Evolutionary conservation across 106 monocot species (phyloP).

Genomic region (Vanilla planifolia): DNA sequence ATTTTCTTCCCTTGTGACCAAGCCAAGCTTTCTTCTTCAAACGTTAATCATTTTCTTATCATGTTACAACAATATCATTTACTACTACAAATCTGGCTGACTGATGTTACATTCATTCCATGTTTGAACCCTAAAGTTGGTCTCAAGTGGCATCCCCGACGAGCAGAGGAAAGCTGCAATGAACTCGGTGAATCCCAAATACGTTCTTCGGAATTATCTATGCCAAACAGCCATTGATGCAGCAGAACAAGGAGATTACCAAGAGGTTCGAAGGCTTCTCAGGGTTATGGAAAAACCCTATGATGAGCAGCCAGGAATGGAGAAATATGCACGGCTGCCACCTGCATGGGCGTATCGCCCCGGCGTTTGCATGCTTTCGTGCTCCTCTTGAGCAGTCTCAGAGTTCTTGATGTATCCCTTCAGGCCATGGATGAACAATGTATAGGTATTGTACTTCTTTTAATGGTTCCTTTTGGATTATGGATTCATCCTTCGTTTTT

Average conservation of each 20-base stretch:
- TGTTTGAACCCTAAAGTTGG: slow-evolving; percentile 35
- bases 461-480: too few species aligned
- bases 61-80: too few species aligned
- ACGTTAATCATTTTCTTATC: too few species aligned
- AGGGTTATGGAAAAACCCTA: slow-evolving; percentile 76
- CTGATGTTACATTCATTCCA: too few species aligned
- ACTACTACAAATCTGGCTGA: too few species aligned
- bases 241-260: slow-evolving; percentile 87
- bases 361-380: slow-evolving; percentile 93
- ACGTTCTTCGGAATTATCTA: slow-evolving; percentile 86
- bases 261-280: slow-evolving; percentile 73
- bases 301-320: slow-evolving; percentile 91
- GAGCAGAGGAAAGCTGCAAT: slow-evolving; percentile 73
- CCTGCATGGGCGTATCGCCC: slow-evolving; percentile 98
- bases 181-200: slow-evolving; percentile 90
- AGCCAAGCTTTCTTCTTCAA: too few species aligned
- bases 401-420: not conserved
- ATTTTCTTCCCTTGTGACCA: too few species aligned
- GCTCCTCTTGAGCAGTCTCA: slow-evolving; percentile 60
- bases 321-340: slow-evolving; percentile 88
- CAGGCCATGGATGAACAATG: too few species aligned
- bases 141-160: slow-evolving; percentile 47
- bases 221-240: slow-evolving; percentile 94
- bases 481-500: too few species aligned
- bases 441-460: too few species aligned